Percentiles rank a stretch among this genome's conserved stretches.
Evolutionary conservation across 495 filamentous ascomycete genomes (phyloP).

Genomic region (Mycothermus thermophilus): DNA sequence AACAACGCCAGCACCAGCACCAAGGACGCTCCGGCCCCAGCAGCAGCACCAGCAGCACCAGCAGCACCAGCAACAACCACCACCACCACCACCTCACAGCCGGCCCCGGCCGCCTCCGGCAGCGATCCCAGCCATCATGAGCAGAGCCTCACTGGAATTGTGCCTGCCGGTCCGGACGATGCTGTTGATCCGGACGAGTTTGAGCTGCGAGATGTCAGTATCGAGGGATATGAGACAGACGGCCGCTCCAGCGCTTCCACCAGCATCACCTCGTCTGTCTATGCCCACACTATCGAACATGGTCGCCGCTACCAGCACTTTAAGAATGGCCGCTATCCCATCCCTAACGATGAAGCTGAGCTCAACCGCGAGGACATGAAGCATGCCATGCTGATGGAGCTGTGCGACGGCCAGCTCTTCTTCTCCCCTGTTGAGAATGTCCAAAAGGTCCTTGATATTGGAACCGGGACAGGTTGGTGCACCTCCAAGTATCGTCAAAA

Average conservation of each 20-base stretch:
- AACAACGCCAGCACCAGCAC: too few relatives aligned
- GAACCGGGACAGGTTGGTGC: slow-evolving; percentile 39
- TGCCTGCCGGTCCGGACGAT: slow-evolving; percentile 9
- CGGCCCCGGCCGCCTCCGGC: too few relatives aligned
- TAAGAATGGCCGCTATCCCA: slow-evolving; percentile 37
- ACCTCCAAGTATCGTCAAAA: too few relatives aligned
- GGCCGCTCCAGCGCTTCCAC: slow-evolving; percentile 13
- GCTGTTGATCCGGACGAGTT: slow-evolving; percentile 15
- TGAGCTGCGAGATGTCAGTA: too few relatives aligned
- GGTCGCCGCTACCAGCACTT: slow-evolving; percentile 46
- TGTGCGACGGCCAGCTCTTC: slow-evolving; percentile 29
- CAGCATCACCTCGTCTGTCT: slow-evolving; percentile 30
- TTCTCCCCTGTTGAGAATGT: slow-evolving; percentile 31
- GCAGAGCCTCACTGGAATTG: too few relatives aligned
- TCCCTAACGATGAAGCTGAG: slow-evolving; percentile 44
- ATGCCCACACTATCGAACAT: slow-evolving; percentile 36
- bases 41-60: too few relatives aligned
- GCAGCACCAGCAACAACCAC: too few relatives aligned
- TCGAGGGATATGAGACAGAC: slow-evolving; percentile 20
- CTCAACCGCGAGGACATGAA: slow-evolving; percentile 36
- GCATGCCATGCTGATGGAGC: slow-evolving; percentile 24
- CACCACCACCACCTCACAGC: too few relatives aligned
- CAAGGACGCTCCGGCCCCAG: too few relatives aligned
- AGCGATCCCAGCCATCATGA: too few relatives aligned
- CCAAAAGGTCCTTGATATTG: slow-evolving; percentile 33